Conservation (phyloP, 2,329 filamentous ascomycete genomes). For the Drechslerella dactyloides region DNA sequence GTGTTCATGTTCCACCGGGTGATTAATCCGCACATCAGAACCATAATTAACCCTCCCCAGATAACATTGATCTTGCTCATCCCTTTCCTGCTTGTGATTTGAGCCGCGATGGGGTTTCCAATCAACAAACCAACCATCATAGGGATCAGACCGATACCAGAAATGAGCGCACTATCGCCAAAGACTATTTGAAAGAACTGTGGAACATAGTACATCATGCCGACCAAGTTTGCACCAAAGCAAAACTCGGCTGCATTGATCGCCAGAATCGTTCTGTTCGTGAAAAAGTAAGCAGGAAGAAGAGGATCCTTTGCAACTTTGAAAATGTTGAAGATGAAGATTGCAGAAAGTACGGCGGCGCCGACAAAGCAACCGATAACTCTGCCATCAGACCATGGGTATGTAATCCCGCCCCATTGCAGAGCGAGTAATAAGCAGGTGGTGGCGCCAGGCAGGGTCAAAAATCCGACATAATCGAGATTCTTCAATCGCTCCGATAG, state of each 20-base stretch:
- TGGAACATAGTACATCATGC: conserved; percentile 65
- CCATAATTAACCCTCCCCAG: conserved; percentile 29
- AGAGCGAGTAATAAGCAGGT: conserved; percentile 68
- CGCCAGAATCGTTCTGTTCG: conserved; percentile 64
- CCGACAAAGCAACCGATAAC: conserved; percentile 64
- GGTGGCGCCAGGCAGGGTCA: conserved; percentile 66
- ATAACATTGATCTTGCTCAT: conserved; percentile 31
- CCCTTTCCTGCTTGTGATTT: conserved; percentile 25
- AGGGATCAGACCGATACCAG: conserved; percentile 65
- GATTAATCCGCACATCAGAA: conserved; percentile 24
- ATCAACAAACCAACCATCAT: conserved; percentile 62
- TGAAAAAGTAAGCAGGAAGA: conserved; percentile 65
- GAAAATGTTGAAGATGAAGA: conserved; percentile 64
- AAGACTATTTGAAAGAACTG: conserved; percentile 66
- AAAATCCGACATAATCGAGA: conserved; percentile 66
- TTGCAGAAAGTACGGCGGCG: conserved; percentile 61
- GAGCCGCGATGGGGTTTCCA: conserved; percentile 30
- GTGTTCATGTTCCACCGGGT: conserved; percentile 25
- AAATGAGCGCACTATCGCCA: conserved; percentile 62
- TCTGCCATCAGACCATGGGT: conserved; percentile 64
- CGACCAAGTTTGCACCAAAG: conserved; percentile 54
- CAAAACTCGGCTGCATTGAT: conserved; percentile 59
- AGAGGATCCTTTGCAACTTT: conserved; percentile 61
- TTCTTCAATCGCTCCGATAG: conserved; percentile 61
- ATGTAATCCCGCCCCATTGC: conserved; percentile 67